Evolutionary conservation across 2,329 filamentous ascomycete genomes (phyloP), one percentile per base, ranked within the genome.

Genomic region (Tricladium varicosporioides): DNA sequence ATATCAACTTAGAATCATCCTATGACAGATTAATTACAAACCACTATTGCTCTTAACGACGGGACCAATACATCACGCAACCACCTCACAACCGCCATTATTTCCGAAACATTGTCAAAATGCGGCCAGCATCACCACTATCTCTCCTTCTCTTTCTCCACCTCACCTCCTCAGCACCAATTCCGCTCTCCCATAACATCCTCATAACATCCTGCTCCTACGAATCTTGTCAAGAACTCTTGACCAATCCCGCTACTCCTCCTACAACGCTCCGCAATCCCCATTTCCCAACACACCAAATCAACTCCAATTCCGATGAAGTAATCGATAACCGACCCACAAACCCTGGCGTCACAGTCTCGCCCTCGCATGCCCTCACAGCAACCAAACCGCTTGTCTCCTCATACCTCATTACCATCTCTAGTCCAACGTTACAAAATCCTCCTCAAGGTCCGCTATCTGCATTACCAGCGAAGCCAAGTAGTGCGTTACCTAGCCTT

Each of bases 61-160:
- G 22, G 22, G 22, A 27, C 22, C 22, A 27, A 27, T 27, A 27
- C 22, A 27, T 27, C 22, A 27, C 22, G 7, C 22, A 7, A 27
- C 22, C 22, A 4, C 22, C 22, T 27, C 22, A 27, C 22, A 27
- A 27, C 7, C 22, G 22, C 22, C 22, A 27, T 27, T 27, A 7
- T 27, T n/a, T 5, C 33, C 43, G 43, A 49, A 32, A n/a, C 48
- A n/a, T 9, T 3, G 22, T 32, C 44, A 63, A 44, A 42, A 67
- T 67, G 65, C 65, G 65, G 58, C 58, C 64, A 22, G 60, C 63
- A 44, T 67, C 65, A 48, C 54, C 64, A 13, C 48, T 65, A 22
- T 67, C 65, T 1, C 60, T 67, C 3, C 48, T 67, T 18, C 55
- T 67, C 45, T 65, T 67, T 59, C 54, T 67, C 45, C 63, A 58